phyloP scores from a whole-genome alignment of 371 early-diverging fungal genomes.

The Blakeslea trispora region DNA sequence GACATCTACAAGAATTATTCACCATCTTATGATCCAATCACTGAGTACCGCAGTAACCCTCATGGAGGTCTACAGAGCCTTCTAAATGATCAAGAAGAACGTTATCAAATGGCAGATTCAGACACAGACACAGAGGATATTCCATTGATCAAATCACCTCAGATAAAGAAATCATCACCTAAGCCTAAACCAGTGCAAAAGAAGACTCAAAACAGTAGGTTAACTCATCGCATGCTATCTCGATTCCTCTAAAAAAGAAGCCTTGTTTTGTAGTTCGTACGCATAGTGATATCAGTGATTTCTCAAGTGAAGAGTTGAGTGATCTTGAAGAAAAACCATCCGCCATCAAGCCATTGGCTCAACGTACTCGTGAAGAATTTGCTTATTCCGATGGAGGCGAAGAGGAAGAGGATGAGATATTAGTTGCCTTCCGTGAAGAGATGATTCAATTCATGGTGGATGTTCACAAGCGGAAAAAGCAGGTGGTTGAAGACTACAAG shows the following conservation, averaged over 20 bases:
- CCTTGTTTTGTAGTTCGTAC: not conserved
- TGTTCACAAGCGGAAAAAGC: conserved; percentile 36
- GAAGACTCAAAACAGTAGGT: not conserved
- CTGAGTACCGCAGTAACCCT: conserved; percentile 13
- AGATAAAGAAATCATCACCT: not conserved
- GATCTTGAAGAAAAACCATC: conserved; percentile 17
- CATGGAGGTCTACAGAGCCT: conserved; percentile 33
- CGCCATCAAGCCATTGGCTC: conserved; percentile 17
- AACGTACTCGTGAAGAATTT: conserved; percentile 30
- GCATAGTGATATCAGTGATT: conserved; percentile 16
- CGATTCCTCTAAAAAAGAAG: no score
- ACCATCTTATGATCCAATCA: conserved; percentile 10
- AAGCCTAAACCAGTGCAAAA: not conserved
- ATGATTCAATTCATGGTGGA: conserved; percentile 52
- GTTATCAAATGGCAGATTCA: conserved; percentile 39
- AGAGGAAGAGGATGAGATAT: conserved; percentile 42
- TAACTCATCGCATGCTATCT: no score
- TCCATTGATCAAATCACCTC: conserved; percentile 20
- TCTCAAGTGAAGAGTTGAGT: conserved; percentile 28
- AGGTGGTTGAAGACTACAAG: conserved; percentile 45
- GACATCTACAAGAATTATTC: no score
- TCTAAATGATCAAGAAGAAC: conserved; percentile 37
- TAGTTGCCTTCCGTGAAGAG: conserved; percentile 32
- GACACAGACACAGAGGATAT: conserved; percentile 46
- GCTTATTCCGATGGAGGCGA: conserved; percentile 24